Evolutionary conservation across 192 early-diverging fungal genomes (phyloP).

Genomic region (Rhizoclosmatium globosum): DNA sequence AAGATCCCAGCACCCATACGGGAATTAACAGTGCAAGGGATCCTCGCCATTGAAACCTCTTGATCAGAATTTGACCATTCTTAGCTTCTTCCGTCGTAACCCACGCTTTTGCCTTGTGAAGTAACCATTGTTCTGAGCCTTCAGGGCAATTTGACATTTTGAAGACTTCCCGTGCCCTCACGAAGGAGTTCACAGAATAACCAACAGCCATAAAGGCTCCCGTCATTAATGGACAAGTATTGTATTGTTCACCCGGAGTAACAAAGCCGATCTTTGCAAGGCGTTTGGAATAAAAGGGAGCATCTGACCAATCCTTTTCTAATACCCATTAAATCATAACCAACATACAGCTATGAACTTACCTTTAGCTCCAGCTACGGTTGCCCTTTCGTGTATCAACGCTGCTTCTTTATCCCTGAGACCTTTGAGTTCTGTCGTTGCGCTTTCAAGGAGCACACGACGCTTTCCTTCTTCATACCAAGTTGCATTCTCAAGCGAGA

Average conservation of each 20-base stretch:
- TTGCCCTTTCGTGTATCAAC: neutral
- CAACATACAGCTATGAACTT: neutral
- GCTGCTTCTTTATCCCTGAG: neutral
- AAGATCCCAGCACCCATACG: neutral
- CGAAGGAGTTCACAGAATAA: conserved; percentile 5
- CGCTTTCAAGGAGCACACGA: neutral
- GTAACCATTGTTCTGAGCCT: conserved; percentile 1
- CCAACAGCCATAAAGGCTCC: neutral
- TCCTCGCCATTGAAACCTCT: neutral
- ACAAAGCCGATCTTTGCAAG: conserved; percentile 5
- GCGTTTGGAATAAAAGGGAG: conserved; percentile 5
- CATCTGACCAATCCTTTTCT: conserved; percentile 14
- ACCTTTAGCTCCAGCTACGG: neutral
- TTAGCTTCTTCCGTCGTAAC: neutral
- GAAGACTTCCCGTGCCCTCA: conserved; percentile 3
- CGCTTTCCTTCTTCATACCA: neutral
- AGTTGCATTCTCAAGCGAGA: conserved; percentile 1
- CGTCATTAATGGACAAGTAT: neutral
- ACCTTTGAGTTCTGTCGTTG: neutral
- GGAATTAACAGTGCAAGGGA: neutral
- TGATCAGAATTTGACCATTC: neutral
- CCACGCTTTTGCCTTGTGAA: conserved; percentile 3
- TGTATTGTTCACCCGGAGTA: conserved; percentile 8
- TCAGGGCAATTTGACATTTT: neutral
- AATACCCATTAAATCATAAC: neutral